Evolutionary conservation across 495 filamentous ascomycete species (phyloP).

Genomic region (Penicillium cataractarum): DNA sequence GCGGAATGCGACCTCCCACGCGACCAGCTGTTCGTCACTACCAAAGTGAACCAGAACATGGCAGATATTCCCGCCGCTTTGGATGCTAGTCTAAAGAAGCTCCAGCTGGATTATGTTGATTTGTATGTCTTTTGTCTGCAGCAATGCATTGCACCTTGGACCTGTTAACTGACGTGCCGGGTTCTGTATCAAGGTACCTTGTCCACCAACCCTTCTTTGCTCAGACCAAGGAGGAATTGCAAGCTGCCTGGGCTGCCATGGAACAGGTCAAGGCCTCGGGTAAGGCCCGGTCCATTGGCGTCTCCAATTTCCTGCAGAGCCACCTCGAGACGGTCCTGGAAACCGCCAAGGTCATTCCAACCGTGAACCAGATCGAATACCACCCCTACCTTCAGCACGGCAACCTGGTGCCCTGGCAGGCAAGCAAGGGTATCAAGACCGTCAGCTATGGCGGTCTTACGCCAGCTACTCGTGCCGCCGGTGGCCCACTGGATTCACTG

Average conservation of each 20-base stretch:
- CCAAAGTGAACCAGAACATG: constrained; percentile 66
- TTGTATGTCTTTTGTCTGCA: constrained; percentile 42
- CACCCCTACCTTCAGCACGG: constrained; percentile 85
- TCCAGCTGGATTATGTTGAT: constrained; percentile 81
- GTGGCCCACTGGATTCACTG: constrained; percentile 69
- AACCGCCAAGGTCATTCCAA: constrained; percentile 65
- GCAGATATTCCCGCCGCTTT: constrained; percentile 67
- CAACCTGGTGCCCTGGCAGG: constrained; percentile 65
- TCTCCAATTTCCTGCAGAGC: constrained; percentile 74
- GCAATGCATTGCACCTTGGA: background rate
- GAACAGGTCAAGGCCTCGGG: constrained; percentile 71
- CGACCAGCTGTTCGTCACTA: constrained; percentile 74
- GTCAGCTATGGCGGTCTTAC: constrained; percentile 71
- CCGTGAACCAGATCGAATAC: constrained; percentile 86
- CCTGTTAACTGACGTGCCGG: background rate
- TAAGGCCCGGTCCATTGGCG: constrained; percentile 76
- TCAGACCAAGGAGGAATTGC: constrained; percentile 61
- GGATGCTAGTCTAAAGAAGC: constrained; percentile 69
- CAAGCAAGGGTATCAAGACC: constrained; percentile 68
- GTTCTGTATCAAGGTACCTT: constrained; percentile 58
- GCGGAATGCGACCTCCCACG: constrained; percentile 66
- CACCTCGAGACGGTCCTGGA: constrained; percentile 71
- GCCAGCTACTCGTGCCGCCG: constrained; percentile 63
- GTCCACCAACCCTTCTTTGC: constrained; percentile 79
- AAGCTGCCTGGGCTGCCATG: constrained; percentile 74